Percentiles rank a stretch among this genome's conserved stretches.
phyloP scores from a whole-genome alignment of 495 filamentous ascomycete species.

The Penicillium cosmopolitanum region DNA sequence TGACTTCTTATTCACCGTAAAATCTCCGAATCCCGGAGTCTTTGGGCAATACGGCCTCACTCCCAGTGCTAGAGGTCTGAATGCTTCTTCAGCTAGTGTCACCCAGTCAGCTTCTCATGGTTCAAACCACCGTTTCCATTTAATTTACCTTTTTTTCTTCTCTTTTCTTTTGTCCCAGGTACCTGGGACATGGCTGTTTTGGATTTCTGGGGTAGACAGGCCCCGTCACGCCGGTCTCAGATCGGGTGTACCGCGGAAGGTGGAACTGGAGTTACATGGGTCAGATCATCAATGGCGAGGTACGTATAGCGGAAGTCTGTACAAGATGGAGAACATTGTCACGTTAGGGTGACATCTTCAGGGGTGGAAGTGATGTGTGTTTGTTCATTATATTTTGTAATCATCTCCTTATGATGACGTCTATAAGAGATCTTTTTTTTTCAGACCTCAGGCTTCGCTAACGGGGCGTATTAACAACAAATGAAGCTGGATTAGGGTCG shows the following conservation, averaged over 20 bases:
- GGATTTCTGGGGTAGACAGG: conserved; percentile 16
- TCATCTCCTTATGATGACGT: background rate
- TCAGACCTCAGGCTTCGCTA: background rate
- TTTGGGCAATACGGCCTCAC: conserved; percentile 8
- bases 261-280: background rate
- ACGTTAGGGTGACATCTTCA: background rate
- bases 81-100: conserved; percentile 10
- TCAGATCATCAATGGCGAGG: background rate
- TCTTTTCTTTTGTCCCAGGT: conserved; percentile 20
- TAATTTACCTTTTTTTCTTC: background rate
- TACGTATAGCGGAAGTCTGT: background rate
- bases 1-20: conserved; percentile 18
- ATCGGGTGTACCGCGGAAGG: background rate
- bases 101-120: conserved; percentile 8
- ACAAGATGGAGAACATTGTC: background rate
- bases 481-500: background rate
- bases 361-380: background rate
- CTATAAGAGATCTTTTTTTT: conserved; percentile 9
- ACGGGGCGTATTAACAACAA: background rate
- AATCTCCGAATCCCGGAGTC: conserved; percentile 20
- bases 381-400: background rate
- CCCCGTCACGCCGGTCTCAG: conserved; percentile 9
- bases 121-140: conserved; percentile 1
- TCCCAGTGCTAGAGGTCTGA: background rate
- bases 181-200: conserved; percentile 17